Base-by-base conservation (phyloP, 2,329 filamentous ascomycete genomes). In the Alternaria triticina region DNA sequence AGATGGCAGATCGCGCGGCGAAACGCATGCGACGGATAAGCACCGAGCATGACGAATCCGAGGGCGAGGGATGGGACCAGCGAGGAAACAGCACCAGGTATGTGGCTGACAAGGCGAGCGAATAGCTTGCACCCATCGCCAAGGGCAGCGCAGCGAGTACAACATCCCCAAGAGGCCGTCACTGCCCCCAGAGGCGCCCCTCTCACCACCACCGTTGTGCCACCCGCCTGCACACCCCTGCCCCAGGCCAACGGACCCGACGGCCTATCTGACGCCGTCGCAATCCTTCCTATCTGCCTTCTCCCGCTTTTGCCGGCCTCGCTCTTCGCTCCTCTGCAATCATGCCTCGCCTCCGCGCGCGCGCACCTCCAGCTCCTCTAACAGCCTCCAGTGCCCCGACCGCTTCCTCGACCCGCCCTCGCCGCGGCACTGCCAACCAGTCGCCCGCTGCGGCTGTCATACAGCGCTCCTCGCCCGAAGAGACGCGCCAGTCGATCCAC, bases 401-500 rank as follows among this genome's bases (percentile, higher is more conserved):
- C 9, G 71, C 77, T 33, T 78, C 75, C 36, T 76, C 77, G n/a
- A 75, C 77, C 25, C 77, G 79, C 61, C 74, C 80, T 2, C 72
- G 79, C 50, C 79, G 80, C 65, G 76, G 76, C 50, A 75, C 73
- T 27, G 72, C 76, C 51, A 75, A 76, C 61, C 75, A 75, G 68
- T 67, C 76, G 46, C 71, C 77, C 40, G 72, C 75, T 30, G 69
- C 79, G 10, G 77, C 78, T 52, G 72, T 77, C 51, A 78, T 82
- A 58, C 75, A 81, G 69, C 76, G 76, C 61, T 76, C 75, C 51
- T 78, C 80, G 47, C 81, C 81, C 62, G 78, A 82, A 55, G 79
- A 81, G 62, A 78, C 79, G 45, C 81, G 80, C 63, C 81, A 80
- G 62, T 83, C 81, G 54, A 81, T 85, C 59, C 79, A 81, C 59